Percentiles rank a stretch among this genome's conserved stretches.
Conservation (phyloP, 352 stramenopile species). For the Globisporangium lucens region DNA sequence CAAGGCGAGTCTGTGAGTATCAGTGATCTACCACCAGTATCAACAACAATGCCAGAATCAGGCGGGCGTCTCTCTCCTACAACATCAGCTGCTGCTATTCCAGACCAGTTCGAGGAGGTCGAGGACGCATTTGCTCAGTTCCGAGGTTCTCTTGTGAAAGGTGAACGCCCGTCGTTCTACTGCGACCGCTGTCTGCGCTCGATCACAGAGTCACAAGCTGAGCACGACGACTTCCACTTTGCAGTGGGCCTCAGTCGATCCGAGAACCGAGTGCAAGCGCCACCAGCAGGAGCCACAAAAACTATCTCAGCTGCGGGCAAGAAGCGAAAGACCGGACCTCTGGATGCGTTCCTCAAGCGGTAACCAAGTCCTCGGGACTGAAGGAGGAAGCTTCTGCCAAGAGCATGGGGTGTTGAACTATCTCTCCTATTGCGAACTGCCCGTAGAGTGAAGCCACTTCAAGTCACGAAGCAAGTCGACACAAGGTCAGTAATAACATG, state of each 20-base stretch:
- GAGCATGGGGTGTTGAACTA: not conserved
- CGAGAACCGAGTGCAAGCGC: constrained; percentile 22
- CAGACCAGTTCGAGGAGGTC: not conserved
- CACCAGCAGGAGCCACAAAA: too few species aligned
- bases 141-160: constrained; percentile 1
- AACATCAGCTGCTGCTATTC: not conserved
- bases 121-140: constrained; percentile 21
- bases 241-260: constrained; percentile 38
- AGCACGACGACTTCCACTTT: constrained; percentile 65
- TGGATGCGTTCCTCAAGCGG: constrained; percentile 45
- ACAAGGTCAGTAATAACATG: not conserved
- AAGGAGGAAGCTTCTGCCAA: too few species aligned
- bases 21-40: not conserved
- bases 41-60: not conserved
- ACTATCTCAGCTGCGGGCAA: too few species aligned
- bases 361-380: not conserved
- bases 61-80: not conserved
- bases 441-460: too few species aligned
- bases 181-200: constrained; percentile 37
- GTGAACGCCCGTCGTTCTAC: constrained; percentile 16
- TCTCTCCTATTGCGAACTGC: not conserved
- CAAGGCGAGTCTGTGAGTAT: too few species aligned
- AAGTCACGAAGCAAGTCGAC: not conserved
- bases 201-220: constrained; percentile 30
- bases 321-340: constrained; percentile 31